Evolutionary conservation across 2,329 filamentous ascomycete genomes (phyloP).

Genomic region (Epichloe bromicola): DNA sequence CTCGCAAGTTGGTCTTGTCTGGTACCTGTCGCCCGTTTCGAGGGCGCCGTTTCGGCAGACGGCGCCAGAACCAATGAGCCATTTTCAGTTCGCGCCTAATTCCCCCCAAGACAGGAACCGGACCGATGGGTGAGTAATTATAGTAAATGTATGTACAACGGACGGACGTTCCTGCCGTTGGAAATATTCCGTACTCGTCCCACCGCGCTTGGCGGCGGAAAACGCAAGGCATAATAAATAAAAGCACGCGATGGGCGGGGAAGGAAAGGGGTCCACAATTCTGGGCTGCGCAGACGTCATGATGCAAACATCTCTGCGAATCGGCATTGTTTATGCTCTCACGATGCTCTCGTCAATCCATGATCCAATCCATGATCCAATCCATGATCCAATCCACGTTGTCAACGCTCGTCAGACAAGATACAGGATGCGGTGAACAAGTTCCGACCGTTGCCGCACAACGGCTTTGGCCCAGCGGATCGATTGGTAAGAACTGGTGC

Average conservation of each 20-base stretch:
- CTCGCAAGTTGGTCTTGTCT: neutral
- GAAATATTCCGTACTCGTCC: too few species aligned
- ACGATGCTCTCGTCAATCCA: too few species aligned
- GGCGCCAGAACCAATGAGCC: neutral
- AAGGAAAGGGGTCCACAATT: neutral
- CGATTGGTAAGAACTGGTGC: too few species aligned
- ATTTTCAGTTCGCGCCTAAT: neutral
- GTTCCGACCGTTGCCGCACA: too few species aligned
- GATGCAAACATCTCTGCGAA: constrained; percentile 2
- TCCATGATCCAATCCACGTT: too few species aligned
- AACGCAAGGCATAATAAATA: neutral
- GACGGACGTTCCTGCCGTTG: neutral
- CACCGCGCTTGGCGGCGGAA: too few species aligned
- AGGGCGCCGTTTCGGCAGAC: neutral
- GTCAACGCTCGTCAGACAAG: too few species aligned
- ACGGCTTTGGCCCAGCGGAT: too few species aligned
- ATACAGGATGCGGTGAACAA: too few species aligned
- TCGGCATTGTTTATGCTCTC: neutral
- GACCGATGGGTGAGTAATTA: neutral
- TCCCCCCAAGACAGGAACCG: neutral
- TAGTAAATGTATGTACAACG: too few species aligned
- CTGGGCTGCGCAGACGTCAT: neutral
- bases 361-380: too few species aligned
- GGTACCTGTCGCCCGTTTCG: neutral
- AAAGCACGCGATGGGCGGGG: neutral